Evolutionary conservation across 192 early-diverging fungal species (phyloP).

Genomic region (Glomus cerebriforme): DNA sequence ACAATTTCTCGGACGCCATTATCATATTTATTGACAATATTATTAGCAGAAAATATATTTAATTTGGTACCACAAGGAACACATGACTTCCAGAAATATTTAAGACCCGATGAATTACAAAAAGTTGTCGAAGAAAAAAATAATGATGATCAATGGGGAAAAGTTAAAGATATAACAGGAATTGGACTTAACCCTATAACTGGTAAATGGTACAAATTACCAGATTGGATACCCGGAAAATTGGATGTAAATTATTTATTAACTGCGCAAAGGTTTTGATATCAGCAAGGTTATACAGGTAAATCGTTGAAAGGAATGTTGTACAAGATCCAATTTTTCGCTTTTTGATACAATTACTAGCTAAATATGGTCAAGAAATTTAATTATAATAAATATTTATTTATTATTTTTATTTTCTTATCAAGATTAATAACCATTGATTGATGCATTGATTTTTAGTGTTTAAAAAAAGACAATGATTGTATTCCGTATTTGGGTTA

Average conservation of each 20-base stretch:
- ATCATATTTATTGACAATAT: constrained; percentile 75
- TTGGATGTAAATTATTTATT: constrained; percentile 21
- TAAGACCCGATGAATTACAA: constrained; percentile 75
- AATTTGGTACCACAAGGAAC: constrained; percentile 81
- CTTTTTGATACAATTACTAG: background rate
- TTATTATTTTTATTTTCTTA: background rate
- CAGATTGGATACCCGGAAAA: background rate
- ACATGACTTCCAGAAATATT: constrained; percentile 83
- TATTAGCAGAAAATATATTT: constrained; percentile 80
- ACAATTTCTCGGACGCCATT: constrained; percentile 88
- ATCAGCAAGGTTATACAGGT: background rate
- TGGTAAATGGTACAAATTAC: constrained; percentile 7
- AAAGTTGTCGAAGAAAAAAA: constrained; percentile 54
- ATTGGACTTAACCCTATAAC: constrained; percentile 17
- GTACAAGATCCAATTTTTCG: background rate
- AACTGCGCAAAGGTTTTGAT: background rate
- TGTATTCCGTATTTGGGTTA: background rate
- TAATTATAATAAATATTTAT: background rate
- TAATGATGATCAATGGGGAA: constrained; percentile 35
- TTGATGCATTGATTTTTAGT: no score
- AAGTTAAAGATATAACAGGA: background rate
- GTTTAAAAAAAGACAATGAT: background rate
- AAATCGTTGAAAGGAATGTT: background rate
- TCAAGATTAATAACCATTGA: background rate
- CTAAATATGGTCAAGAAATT: background rate